Evolutionary conservation across 768 basidiomycete genomes (phyloP).

Genomic region (Suillus subaureus): DNA sequence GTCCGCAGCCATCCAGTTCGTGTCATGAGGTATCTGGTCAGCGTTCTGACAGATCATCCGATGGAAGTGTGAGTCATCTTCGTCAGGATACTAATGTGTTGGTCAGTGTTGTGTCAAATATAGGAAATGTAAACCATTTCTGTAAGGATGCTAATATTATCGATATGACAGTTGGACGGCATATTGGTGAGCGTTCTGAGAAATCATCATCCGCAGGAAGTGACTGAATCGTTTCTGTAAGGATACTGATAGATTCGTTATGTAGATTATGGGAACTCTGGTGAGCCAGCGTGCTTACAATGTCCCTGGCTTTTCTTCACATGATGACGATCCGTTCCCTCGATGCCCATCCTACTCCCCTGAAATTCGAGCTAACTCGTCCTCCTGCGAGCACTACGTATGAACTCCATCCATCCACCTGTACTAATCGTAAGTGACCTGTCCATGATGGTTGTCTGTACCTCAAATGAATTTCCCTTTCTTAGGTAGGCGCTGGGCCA

Average conservation of each 20-base stretch:
- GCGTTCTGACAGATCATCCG: not conserved
- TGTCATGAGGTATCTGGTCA: not conserved
- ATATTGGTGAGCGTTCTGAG: not conserved
- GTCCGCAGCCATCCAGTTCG: not conserved
- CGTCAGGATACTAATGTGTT: not conserved
- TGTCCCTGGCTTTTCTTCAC: too few relatives aligned
- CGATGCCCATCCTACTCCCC: not conserved
- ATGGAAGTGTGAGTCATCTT: not conserved
- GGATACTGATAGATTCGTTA: too few relatives aligned
- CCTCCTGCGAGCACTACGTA: not conserved
- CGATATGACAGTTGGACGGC: not conserved
- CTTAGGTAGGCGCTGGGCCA: constrained; percentile 48
- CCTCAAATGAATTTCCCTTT: not conserved
- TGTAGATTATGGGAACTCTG: too few relatives aligned
- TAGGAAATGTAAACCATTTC: not conserved
- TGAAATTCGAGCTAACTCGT: not conserved
- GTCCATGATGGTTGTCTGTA: not conserved
- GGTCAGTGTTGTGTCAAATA: not conserved
- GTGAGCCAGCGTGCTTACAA: too few relatives aligned
- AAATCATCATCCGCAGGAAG: not conserved
- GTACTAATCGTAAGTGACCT: constrained; percentile 3
- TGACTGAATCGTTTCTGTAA: not conserved
- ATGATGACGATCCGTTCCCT: not conserved
- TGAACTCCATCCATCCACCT: not conserved
- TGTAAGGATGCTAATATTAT: not conserved